phyloP scores from a whole-genome alignment of 495 filamentous ascomycete species.

The Astrothelium subdiscretum region DNA sequence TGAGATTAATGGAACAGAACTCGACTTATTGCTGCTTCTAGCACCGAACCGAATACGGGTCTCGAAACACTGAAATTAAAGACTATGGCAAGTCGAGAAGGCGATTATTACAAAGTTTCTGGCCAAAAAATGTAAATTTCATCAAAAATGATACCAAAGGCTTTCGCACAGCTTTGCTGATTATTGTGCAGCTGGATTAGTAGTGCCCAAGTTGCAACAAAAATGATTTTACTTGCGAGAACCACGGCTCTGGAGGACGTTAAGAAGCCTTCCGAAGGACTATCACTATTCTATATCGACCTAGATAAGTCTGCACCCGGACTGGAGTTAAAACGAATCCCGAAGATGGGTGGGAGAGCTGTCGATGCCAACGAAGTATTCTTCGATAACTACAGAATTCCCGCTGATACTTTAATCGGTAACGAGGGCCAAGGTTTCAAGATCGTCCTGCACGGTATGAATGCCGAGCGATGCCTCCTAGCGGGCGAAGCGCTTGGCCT shows the following conservation, averaged over 20 bases:
- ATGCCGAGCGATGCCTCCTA: slow-evolving; percentile 65
- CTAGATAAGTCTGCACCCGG: slow-evolving; percentile 46
- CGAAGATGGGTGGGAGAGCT: slow-evolving; percentile 70
- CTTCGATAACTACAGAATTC: slow-evolving; percentile 61
- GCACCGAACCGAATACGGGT: slow-evolving; percentile 56
- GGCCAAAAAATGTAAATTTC: slow-evolving; percentile 63
- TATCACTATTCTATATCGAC: slow-evolving; percentile 68
- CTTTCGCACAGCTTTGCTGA: slow-evolving; percentile 4
- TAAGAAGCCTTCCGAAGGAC: slow-evolving; percentile 52
- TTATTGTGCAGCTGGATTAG: slow-evolving; percentile 46
- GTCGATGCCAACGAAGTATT: slow-evolving; percentile 80
- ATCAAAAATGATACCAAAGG: not conserved
- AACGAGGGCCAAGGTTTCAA: slow-evolving; percentile 62
- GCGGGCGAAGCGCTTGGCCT: slow-evolving; percentile 69
- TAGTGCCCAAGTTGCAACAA: slow-evolving; percentile 61
- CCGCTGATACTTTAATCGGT: slow-evolving; percentile 51
- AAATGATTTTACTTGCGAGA: slow-evolving; percentile 68
- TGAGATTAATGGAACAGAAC: not conserved
- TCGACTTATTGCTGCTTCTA: not conserved
- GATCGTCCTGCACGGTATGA: slow-evolving; percentile 74
- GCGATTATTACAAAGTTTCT: slow-evolving; percentile 47
- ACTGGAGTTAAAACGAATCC: slow-evolving; percentile 56
- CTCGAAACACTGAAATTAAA: slow-evolving; percentile 60
- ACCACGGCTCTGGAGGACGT: slow-evolving; percentile 57
- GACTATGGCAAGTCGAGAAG: slow-evolving; percentile 42